These are phyloP conservation scores for Yueomyces sinensis DNA, from an alignment of 805 yeast species.

Conservation along the genomic window DNA sequence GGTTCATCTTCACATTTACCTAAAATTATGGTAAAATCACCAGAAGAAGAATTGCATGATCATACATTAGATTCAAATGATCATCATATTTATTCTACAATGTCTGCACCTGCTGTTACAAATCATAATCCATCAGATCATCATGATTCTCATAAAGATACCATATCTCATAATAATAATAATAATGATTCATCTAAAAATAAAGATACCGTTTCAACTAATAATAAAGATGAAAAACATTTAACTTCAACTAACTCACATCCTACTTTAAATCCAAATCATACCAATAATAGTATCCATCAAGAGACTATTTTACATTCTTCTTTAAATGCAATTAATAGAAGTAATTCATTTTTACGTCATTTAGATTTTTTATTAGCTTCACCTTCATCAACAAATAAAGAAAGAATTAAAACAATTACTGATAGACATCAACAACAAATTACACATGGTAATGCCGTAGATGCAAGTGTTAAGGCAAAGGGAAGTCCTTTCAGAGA, in stretches of 20 bases:
- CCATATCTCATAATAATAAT: background rate
- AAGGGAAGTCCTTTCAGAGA: background rate
- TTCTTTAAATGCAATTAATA: conserved; percentile 4
- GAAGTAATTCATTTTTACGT: conserved; percentile 23
- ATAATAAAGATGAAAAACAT: background rate
- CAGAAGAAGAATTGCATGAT: too few species aligned
- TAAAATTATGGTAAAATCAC: conserved; percentile 3
- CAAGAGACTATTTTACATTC: conserved; percentile 8
- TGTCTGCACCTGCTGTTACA: background rate
- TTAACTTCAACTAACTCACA: background rate
- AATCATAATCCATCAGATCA: background rate
- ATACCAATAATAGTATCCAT: conserved; percentile 2
- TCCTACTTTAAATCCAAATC: background rate
- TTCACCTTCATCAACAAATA: conserved; percentile 7
- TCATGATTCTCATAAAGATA: too few species aligned
- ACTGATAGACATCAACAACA: conserved; percentile 14
- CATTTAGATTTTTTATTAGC: conserved; percentile 26
- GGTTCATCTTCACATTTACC: conserved; percentile 32
- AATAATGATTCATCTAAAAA: background rate
- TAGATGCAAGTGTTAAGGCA: background rate
- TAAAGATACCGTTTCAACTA: background rate
- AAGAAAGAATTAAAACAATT: conserved; percentile 22
- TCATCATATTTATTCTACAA: background rate
- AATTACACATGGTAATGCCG: background rate
- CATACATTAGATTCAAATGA: background rate